A percentile compares a stretch with the other conserved stretches of the same genome.
Evolutionary conservation across 2,329 filamentous ascomycete genomes (phyloP).

Genomic region (Exutisphaerella laricina): DNA sequence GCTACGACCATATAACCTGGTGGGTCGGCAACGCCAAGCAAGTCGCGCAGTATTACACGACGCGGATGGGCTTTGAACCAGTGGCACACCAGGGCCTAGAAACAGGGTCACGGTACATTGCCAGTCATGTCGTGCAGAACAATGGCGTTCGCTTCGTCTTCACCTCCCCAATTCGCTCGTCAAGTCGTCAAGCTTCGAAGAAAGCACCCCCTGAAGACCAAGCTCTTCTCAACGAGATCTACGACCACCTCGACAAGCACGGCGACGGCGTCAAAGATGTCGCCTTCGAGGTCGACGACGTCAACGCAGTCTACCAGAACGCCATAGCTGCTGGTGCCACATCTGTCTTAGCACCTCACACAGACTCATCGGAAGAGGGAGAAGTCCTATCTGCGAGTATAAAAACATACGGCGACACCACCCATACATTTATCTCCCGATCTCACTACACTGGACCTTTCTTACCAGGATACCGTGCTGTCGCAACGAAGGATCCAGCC

Average conservation of each 20-base stretch:
- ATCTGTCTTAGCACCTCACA: slow-evolving; percentile 57
- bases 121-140: slow-evolving; percentile 79
- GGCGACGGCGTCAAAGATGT: slow-evolving; percentile 95
- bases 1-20: slow-evolving; percentile 92
- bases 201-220: slow-evolving; percentile 51
- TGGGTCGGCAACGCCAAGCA: slow-evolving; percentile 43
- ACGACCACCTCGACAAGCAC: slow-evolving; percentile 76
- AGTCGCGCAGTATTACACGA: slow-evolving; percentile 81
- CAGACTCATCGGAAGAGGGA: slow-evolving; percentile 49
- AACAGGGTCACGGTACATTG: slow-evolving; percentile 73
- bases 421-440: slow-evolving; percentile 81
- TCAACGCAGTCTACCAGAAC: slow-evolving; percentile 69
- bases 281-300: slow-evolving; percentile 88
- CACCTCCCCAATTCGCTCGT: slow-evolving; percentile 67
- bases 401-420: slow-evolving; percentile 90
- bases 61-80: slow-evolving; percentile 76
- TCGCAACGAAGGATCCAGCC: slow-evolving; percentile 44
- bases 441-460: slow-evolving; percentile 66
- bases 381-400: slow-evolving; percentile 74
- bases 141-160: slow-evolving; percentile 74
- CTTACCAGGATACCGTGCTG: slow-evolving; percentile 71
- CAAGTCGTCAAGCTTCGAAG: slow-evolving; percentile 22
- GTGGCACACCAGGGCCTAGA: slow-evolving; percentile 84
- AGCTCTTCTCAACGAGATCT: slow-evolving; percentile 64
- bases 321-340: slow-evolving; percentile 62